Evolutionary conservation across 1,139 yeast species (phyloP), one percentile per base, ranked within the genome.

Genomic region (Candida tetrigidarum): DNA sequence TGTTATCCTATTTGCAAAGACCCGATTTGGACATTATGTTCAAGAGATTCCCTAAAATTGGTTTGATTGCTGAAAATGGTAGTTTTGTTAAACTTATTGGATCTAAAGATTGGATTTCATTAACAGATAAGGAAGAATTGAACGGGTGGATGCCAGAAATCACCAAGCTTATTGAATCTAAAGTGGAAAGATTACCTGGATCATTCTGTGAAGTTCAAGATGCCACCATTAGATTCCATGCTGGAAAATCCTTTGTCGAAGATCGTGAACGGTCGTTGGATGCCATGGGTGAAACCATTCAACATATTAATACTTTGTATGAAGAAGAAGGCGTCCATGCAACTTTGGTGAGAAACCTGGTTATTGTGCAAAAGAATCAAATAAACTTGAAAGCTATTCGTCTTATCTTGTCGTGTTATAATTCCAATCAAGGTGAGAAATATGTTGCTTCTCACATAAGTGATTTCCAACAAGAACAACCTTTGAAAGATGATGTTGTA

Each of bases 21-120:
- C 64, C 75, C 2, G 86, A 83, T 35, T 69, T 91, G 58, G 89
- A 86, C 52, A 74, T 87, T 41, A 64, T 83, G 43, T 91, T 84
- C 64, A 74, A 85, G 30, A 78, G 91, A 49, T 77, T 83, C 10
- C 82, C 86, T 1, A 80, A 79, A 35, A 60, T 92, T 28, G 98
- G 98, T 0, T 70, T 92, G 42, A 83, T 92, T 52, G 96, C 97
- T 1, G 98, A 92, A 63, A 84, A 86, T 59, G 98, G 98, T 30
- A 96, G 91, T 2, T 84, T 72, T 52, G 78, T 86, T 25, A 83
- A 79, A 57, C 58, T 85, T 20, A 74, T 81, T 25, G 76, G 76
- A 2, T 63, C 72, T 9, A 70, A 72, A 22, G 67, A 70, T 12
- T 92, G 97, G 97, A 66, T 80, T 28, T 75, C 87, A 2, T 69